Conservation (phyloP, 768 basidiomycete genomes). For the Gautieria morchelliformis region DNA sequence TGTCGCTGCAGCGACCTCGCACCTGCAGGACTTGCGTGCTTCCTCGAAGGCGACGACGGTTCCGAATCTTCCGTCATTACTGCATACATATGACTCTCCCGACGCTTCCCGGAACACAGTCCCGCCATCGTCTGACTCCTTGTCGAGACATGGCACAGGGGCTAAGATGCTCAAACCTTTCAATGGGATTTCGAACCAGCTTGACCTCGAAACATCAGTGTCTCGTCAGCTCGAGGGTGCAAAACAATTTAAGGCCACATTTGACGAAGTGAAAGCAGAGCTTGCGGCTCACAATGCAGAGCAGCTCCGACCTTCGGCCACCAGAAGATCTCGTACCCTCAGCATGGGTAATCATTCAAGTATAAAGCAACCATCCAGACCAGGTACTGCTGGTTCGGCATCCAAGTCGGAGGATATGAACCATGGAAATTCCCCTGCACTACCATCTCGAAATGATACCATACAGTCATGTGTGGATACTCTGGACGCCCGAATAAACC, state of each 20-base stretch:
- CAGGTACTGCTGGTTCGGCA: slow-evolving; percentile 3
- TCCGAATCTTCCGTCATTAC: not conserved
- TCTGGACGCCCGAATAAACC: slow-evolving; percentile 48
- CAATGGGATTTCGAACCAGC: not conserved
- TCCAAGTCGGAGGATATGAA: not conserved
- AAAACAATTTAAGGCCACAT: slow-evolving; percentile 70
- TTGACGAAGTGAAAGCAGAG: slow-evolving; percentile 80
- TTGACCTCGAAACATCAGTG: slow-evolving; percentile 5
- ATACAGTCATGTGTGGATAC: slow-evolving; percentile 54
- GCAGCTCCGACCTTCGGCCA: not conserved
- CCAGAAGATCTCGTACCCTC: slow-evolving; percentile 8
- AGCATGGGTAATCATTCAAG: slow-evolving; percentile 12
- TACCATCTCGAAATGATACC: slow-evolving; percentile 46
- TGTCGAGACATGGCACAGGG: slow-evolving; percentile 3
- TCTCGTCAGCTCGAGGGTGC: slow-evolving; percentile 17
- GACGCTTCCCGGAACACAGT: slow-evolving; percentile 13
- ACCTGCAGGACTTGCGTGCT: slow-evolving; percentile 58
- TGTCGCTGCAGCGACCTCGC: slow-evolving; percentile 77
- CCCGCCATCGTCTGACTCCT: slow-evolving; percentile 16
- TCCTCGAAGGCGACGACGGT: slow-evolving; percentile 7
- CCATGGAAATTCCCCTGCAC: not conserved
- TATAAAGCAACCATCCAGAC: slow-evolving; percentile 15
- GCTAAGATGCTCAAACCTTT: not conserved
- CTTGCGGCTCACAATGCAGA: slow-evolving; percentile 40
- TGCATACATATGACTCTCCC: not conserved